Base-by-base conservation (phyloP, 441 rosid genomes). In the Geranium incanum region DNA sequence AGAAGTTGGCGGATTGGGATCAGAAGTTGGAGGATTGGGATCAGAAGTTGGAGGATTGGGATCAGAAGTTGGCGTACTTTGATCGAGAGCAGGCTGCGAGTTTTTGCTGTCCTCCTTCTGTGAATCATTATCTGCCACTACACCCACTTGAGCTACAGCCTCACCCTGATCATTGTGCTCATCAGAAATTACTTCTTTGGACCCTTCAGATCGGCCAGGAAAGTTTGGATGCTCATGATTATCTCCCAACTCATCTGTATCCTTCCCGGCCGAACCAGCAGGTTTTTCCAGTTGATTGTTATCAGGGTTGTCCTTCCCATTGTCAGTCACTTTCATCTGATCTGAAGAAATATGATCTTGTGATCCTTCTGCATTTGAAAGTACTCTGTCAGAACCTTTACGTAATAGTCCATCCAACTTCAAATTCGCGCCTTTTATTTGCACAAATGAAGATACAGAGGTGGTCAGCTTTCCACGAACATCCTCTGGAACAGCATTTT, bases 401-500 rank as follows among this genome's bases (percentile, higher is more conserved):
- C 77, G 82, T 48, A 76, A 82, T 81, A 84, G 84, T 62, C 80
- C 76, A 70, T 82, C 80, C 48, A 87, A 75, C 48, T 88, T 91
- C 67, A 90, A 71, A 76, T 78, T 88, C 66, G 76, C 72, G 36
- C 85, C 80, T 74, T 83, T 86, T 74, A 91, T 78, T 15, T 77
- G 79, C 86, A 92, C 66, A 75, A 95, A 80, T 72, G 81, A 89
- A 52, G 94, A 84, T 45, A 86, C 86, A 64, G 98, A 76, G 71
- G 82, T 70, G 65, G 86, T 88, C 67, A 95, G 93, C 80, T 87
- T 95, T 77, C 41, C 99, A 55, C 91, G 89, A 82, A 92, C 99
- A 28, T 95, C 97, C 81, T 88, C 98, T 6, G 98, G 98, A 71
- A 95, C 95, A 41, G 92, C 97, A 82, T 86, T 90, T 85, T 95